Percentiles rank a stretch among this genome's conserved stretches.
phyloP scores from a whole-genome alignment of 257 asterid genomes.

The Solanum pimpinellifolium region DNA sequence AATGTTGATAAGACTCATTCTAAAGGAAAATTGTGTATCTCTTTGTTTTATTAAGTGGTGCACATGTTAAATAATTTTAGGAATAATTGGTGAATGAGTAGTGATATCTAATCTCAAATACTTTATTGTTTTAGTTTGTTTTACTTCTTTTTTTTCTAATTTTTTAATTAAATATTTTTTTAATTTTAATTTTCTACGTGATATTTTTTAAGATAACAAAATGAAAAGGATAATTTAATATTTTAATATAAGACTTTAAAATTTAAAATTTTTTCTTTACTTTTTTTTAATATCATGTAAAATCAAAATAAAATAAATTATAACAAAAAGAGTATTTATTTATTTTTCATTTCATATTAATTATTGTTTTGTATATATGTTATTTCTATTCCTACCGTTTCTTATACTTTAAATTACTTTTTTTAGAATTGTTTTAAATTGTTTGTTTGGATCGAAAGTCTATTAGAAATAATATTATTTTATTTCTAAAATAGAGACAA shows the following conservation, averaged over 20 bases:
- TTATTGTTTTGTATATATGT: not conserved
- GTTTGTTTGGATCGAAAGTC: not conserved
- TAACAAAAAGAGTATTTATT: not conserved
- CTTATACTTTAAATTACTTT: not conserved
- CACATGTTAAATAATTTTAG: not conserved
- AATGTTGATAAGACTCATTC: not conserved
- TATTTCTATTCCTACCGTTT: not conserved
- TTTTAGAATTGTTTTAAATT: not conserved
- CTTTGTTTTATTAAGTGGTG: not conserved
- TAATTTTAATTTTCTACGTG: not conserved
- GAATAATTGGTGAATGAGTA: not conserved
- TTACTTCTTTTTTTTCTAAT: not conserved
- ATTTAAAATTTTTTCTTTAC: not conserved
- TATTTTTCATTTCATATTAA: not conserved
- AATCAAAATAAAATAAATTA: not conserved
- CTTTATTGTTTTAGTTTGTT: not conserved
- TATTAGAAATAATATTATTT: not conserved
- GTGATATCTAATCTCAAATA: not conserved
- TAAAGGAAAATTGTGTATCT: not conserved
- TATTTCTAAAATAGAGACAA: not conserved
- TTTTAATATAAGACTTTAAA: not conserved
- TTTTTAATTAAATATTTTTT: not conserved
- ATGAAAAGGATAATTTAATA: not conserved
- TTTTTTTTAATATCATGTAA: not conserved
- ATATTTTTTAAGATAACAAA: not conserved